Evolutionary conservation across 495 filamentous ascomycete species (phyloP).

Genomic region (Wilcoxina mikolae): DNA sequence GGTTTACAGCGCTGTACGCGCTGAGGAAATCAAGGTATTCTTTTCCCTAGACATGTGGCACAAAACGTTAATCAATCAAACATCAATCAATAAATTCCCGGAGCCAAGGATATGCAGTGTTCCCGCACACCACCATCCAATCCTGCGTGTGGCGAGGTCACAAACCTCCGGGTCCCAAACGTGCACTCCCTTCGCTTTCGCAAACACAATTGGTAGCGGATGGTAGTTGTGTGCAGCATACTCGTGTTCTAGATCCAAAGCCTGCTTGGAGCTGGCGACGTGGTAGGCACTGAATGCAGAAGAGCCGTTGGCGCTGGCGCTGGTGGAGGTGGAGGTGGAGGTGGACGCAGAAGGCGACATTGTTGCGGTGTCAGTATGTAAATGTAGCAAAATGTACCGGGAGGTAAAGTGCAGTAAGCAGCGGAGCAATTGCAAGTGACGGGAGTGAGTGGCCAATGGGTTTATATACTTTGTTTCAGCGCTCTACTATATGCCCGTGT

Average conservation of each 20-base stretch:
- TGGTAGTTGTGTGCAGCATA: slow-evolving; percentile 98
- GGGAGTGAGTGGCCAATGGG: no score
- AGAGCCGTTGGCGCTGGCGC: not conserved
- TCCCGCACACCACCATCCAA: not conserved
- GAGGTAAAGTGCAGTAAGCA: no score
- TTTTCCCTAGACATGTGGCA: slow-evolving; percentile 55
- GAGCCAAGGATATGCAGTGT: no score
- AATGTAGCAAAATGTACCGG: no score
- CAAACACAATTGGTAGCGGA: slow-evolving; percentile 84
- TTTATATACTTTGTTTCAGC: no score
- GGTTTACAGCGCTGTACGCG: slow-evolving; percentile 95
- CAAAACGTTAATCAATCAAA: no score
- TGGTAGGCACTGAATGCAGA: slow-evolving; percentile 35
- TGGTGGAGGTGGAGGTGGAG: not conserved
- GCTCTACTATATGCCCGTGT: no score
- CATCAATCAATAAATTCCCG: no score
- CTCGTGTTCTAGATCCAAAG: slow-evolving; percentile 64
- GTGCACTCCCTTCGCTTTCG: slow-evolving; percentile 62
- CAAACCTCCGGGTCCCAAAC: slow-evolving; percentile 83
- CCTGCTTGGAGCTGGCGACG: slow-evolving; percentile 58
- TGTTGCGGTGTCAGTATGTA: no score
- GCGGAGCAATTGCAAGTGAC: no score
- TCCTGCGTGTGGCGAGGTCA: not conserved
- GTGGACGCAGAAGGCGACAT: not conserved
- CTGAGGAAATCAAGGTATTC: slow-evolving; percentile 97